Base-by-base conservation (phyloP, 306 rosid species). In the Styphnolobium japonicum region DNA sequence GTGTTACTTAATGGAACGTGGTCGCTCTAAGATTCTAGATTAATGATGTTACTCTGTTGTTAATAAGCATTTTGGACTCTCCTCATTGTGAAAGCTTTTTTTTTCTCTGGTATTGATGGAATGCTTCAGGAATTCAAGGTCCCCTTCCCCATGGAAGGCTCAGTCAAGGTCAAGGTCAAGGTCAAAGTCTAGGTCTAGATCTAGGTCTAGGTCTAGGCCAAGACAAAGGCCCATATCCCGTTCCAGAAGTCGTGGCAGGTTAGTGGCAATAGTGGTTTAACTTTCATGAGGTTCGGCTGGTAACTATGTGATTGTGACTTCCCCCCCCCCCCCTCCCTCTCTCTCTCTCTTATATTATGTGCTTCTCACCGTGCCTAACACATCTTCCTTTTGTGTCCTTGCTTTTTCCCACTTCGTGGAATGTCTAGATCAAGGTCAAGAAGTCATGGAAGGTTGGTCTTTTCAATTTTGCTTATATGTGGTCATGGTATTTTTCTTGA, bases 241-340 rank as follows among this genome's bases (percentile, higher is more conserved):
- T 9, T 90, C 97, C 0, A 88, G 91, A 83, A 89, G 97, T 64
- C 97, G 93, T 66, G 99, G 97, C 85, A 95, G 99, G 99, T 96
- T 80, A 72, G 89, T 86, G 46, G 73, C 81, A 21, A 10, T 61
- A 33, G 29, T 73, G 18, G 23, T 51, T 71, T 75, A 3, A 49
- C 75, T 37, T 43, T 56, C 22, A 61, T 60, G 29, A 6, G 57
- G 25, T 56, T 15, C 14, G 27, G 61, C 14, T 60, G 16, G 37
- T 78, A 53, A 22, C 5, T 3, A 1, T n/a, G 19, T 11, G n/a
- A 56, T 19, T n/a, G n/a, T n/a, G n/a, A n/a, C n/a, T n/a, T n/a
- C n/a, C n/a, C n/a, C n/a, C n/a, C n/a, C n/a, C n/a, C n/a, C n/a
- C n/a, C n/a, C n/a, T n/a, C n/a, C n/a, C n/a, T n/a, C n/a, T n/a